Evolutionary conservation across 306 rosid genomes (phyloP).

Genomic region (Abrus pulchellus): DNA sequence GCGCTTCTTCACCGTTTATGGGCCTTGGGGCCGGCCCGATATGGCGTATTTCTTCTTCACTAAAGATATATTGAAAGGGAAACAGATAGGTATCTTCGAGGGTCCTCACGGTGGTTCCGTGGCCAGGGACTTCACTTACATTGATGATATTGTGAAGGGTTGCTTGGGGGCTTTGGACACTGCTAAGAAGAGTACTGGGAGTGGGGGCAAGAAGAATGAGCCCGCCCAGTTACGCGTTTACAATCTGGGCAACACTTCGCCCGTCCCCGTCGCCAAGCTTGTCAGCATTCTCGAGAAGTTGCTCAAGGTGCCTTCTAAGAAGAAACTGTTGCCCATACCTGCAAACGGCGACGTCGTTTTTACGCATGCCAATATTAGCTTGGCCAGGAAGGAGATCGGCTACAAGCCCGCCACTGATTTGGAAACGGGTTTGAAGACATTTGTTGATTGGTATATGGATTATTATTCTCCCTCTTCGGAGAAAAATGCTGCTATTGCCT

Average conservation of each 20-base stretch:
- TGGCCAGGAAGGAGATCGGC: slow-evolving; percentile 51
- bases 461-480: slow-evolving; percentile 36
- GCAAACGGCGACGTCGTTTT: slow-evolving; percentile 49
- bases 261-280: slow-evolving; percentile 46
- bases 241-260: slow-evolving; percentile 53
- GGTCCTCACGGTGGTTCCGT: slow-evolving; percentile 46
- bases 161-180: slow-evolving; percentile 59
- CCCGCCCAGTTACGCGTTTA: slow-evolving; percentile 48
- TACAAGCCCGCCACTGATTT: slow-evolving; percentile 56
- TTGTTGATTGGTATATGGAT: slow-evolving; percentile 56
- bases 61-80: slow-evolving; percentile 48
- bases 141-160: slow-evolving; percentile 59
- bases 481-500: neutral
- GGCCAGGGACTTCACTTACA: slow-evolving; percentile 59
- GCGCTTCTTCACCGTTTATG: slow-evolving; percentile 60
- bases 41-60: slow-evolving; percentile 62
- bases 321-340: slow-evolving; percentile 43
- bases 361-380: slow-evolving; percentile 56
- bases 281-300: slow-evolving; percentile 57
- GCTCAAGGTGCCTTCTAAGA: slow-evolving; percentile 47
- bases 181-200: slow-evolving; percentile 52
- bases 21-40: slow-evolving; percentile 63
- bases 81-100: slow-evolving; percentile 44
- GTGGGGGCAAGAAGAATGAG: slow-evolving; percentile 46
- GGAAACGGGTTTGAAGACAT: slow-evolving; percentile 55